Percentiles rank a stretch among this genome's conserved stretches.
phyloP scores from a whole-genome alignment of 2,329 filamentous ascomycete genomes.

The Pyricularia pennisetigena region DNA sequence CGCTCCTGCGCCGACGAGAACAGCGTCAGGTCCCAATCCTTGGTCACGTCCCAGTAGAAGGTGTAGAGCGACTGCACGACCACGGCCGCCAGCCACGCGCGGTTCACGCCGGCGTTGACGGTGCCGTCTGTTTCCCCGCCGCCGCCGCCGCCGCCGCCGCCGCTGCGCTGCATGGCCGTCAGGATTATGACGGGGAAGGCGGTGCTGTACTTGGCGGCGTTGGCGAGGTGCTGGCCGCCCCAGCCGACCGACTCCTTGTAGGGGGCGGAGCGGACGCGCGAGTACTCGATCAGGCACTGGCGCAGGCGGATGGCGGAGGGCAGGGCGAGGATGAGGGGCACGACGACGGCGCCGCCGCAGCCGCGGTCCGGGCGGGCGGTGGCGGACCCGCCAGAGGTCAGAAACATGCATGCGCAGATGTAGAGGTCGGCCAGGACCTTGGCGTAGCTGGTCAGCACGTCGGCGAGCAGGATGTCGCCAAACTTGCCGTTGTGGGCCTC shows the following conservation, averaged over 20 bases:
- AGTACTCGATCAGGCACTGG: slow-evolving; percentile 85
- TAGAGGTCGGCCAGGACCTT: slow-evolving; percentile 88
- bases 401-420: slow-evolving; percentile 85
- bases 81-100: slow-evolving; percentile 61
- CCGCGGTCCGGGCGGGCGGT: slow-evolving; percentile 72
- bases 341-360: slow-evolving; percentile 69
- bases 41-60: slow-evolving; percentile 97
- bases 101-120: slow-evolving; percentile 31
- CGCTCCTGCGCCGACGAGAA: slow-evolving; percentile 53
- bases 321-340: slow-evolving; percentile 74
- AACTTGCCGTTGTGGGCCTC: slow-evolving; percentile 86
- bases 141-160: background rate
- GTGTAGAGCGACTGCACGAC: slow-evolving; percentile 81
- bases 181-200: slow-evolving; percentile 88
- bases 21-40: slow-evolving; percentile 91
- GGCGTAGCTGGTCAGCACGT: slow-evolving; percentile 89
- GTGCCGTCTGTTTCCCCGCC: background rate
- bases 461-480: slow-evolving; percentile 84
- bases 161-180: slow-evolving; percentile 59
- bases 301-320: slow-evolving; percentile 80
- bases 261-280: slow-evolving; percentile 54
- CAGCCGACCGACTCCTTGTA: slow-evolving; percentile 51
- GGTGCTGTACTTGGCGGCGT: slow-evolving; percentile 89
- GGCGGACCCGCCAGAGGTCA: slow-evolving; percentile 56
- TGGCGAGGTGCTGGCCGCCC: slow-evolving; percentile 83